Conservation (phyloP, 2,329 filamentous ascomycete species). For the Eutypella sp. region DNA sequence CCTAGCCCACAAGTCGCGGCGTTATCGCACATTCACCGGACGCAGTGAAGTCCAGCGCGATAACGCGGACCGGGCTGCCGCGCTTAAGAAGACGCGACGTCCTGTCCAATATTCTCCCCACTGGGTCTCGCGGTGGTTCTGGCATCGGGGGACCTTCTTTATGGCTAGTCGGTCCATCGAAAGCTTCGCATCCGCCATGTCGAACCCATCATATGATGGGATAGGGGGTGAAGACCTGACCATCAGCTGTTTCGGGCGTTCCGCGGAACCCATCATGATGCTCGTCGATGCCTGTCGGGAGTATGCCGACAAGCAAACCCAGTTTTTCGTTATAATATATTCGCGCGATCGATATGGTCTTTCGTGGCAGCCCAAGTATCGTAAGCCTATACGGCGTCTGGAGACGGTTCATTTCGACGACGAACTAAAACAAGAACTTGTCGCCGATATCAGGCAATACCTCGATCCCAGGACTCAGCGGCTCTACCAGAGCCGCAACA, state of each 20-base stretch:
- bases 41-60: constrained; percentile 33
- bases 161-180: constrained; percentile 38
- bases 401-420: constrained; percentile 48
- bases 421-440: constrained; percentile 39
- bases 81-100: constrained; percentile 36
- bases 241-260: constrained; percentile 46
- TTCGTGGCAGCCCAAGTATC: constrained; percentile 43
- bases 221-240: constrained; percentile 42
- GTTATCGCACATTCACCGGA: constrained; percentile 38
- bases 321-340: constrained; percentile 47
- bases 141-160: constrained; percentile 41
- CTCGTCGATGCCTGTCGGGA: constrained; percentile 43
- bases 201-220: constrained; percentile 40
- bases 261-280: constrained; percentile 41
- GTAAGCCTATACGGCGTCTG: constrained; percentile 43
- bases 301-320: constrained; percentile 41
- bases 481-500: constrained; percentile 62
- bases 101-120: constrained; percentile 40
- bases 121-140: constrained; percentile 43
- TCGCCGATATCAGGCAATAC: constrained; percentile 48
- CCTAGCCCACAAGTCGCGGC: constrained; percentile 32
- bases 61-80: constrained; percentile 29
- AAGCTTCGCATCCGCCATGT: constrained; percentile 30
- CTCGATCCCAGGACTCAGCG: constrained; percentile 39
- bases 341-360: constrained; percentile 40